Evolutionary conservation across 208 protist genomes (phyloP).

Genomic region (Lotmaria passim): DNA sequence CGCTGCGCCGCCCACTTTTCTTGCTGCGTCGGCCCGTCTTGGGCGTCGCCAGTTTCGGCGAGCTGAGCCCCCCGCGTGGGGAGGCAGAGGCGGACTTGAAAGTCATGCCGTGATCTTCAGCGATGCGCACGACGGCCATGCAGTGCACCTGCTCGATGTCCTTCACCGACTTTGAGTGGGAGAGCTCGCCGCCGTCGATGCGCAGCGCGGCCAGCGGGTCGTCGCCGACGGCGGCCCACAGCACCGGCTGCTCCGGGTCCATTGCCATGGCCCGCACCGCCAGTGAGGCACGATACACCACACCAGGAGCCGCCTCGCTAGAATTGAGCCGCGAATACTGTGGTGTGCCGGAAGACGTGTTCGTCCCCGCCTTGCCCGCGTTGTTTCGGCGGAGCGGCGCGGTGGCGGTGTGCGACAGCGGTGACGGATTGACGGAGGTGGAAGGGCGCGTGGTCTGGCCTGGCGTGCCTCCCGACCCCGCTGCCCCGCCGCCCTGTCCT

Average conservation of each 20-base stretch:
- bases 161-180: slow-evolving; percentile 50
- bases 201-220: slow-evolving; percentile 69
- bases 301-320: slow-evolving; percentile 32
- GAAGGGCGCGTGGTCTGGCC: neutral
- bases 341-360: neutral
- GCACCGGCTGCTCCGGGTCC: slow-evolving; percentile 58
- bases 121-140: slow-evolving; percentile 80
- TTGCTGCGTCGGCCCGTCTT: slow-evolving; percentile 22
- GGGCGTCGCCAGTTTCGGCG: slow-evolving; percentile 9
- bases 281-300: slow-evolving; percentile 65
- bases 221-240: slow-evolving; percentile 82
- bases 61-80: neutral
- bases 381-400: slow-evolving; percentile 3
- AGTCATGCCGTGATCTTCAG: slow-evolving; percentile 52
- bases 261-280: slow-evolving; percentile 70
- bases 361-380: slow-evolving; percentile 12
- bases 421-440: neutral
- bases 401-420: neutral
- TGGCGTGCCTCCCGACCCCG: neutral
- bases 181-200: slow-evolving; percentile 61
- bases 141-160: slow-evolving; percentile 83
- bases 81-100: slow-evolving; percentile 60
- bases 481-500: too few species aligned
- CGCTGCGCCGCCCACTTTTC: slow-evolving; percentile 24
- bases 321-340: slow-evolving; percentile 35